Base-by-base conservation (phyloP, 495 filamentous ascomycete genomes). In the Parathielavia hyrcaniae region DNA sequence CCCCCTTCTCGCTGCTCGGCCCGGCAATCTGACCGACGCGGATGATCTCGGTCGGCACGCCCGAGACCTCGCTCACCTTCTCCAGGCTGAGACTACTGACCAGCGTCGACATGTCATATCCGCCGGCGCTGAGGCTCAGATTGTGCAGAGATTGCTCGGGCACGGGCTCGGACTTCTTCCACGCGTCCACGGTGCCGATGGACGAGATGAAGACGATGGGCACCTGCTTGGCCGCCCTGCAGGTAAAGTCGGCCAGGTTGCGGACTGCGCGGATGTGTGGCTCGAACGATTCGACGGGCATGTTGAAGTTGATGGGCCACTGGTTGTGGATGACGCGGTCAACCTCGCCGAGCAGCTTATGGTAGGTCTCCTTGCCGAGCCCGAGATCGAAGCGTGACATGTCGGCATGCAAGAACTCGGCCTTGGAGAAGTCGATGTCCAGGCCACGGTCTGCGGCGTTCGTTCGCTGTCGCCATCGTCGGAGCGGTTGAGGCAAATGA, bases 291-390 rank as follows among this genome's bases (percentile, higher is more conserved):
- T 73, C 71, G 40, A 83, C 67, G 0, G 80, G 67, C 36, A 74
- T 72, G 62, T 84, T 83, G 73, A 85, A 86, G 67, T 86, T 77
- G 32, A 86, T 82, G 0, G 75, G 77, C 83, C 83, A 86, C 43
- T 80, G 78, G 67, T 81, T 83, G 69, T 86, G 82, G 60, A 84
- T 80, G 30, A 86, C 70, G 17, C 75, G 74, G 45, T 73, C 81
- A 41, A 64, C 75, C 1, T 69, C 61, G 9, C 45, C 3, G 34
- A 75, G 53, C 9, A 84, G 56, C 14, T 66, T 41, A 1, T 68
- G 58, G 66, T 77, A 82, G 1, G 62, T 64, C 3, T 63, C 63
- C 4, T 53, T 36, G 8, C 50, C 52, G 6, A 85, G 69, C 8
- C 79, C 80, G 34, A 85, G 73, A 16, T 74, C 66, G 1, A 61